Base-by-base conservation (phyloP, 2,329 filamentous ascomycete genomes). In the Cordyceps tenuipes region DNA sequence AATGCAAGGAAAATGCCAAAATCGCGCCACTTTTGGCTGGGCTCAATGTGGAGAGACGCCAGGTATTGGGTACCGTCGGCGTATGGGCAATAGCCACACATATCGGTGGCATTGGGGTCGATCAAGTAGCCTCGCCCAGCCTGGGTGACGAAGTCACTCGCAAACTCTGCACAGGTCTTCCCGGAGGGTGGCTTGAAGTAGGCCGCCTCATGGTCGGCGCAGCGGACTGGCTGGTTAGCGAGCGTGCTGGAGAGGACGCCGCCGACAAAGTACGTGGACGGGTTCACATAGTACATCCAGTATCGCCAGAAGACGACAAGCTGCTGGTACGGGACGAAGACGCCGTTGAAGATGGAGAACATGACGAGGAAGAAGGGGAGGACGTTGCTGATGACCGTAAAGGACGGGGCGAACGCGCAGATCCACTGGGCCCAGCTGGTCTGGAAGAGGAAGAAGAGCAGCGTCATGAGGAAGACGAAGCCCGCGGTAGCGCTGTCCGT, bases 401-500 rank as follows among this genome's bases (percentile, higher is more conserved):
- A 91, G 46, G 79, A 86, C 0, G 89, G 89, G 0, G 89, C 88
- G 71, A 91, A 91, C 0, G 90, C 89, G 63, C 86, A 89, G 65
- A 94, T 90, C 88, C 88, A 93, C 70, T 91, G 89, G 21, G 88
- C 90, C 89, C 86, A 92, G 65, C 79, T 85, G 36, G 81, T 82
- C 70, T 86, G 82, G 78, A 91, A 92, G 8, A 92, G 71, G 76
- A 85, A 90, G 75, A 91, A 91, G 0, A 93, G 79, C 67, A 92
- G 75, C 0, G 82, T 83, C 87, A 94, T 91, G 29, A 93, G 74
- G 75, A 88, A 93, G 17, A 87, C 82, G 70, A 92, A 93, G 13
- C 89, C 90, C 0, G 88, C 82, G 0, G 82, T 82, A 1, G 79
- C 79, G 39, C 82, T 81, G 62, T 88, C 82, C 0, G 79, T 79